phyloP scores from a whole-genome alignment of 176 grass and related monocot genomes.

The Rhipidocladum racemiflorum region DNA sequence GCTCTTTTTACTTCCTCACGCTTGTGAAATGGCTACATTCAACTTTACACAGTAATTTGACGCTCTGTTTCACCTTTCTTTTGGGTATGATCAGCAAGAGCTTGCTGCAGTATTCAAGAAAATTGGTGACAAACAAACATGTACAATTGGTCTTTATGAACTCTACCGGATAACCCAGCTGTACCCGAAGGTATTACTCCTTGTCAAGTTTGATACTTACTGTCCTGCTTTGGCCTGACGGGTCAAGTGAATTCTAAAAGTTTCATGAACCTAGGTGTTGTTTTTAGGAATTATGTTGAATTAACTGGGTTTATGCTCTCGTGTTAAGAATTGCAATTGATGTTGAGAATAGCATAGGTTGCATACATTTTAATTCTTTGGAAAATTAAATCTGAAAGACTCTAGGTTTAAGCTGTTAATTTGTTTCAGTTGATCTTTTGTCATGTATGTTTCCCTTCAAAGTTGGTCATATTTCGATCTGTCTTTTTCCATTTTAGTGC shows the following conservation, averaged over 20 bases:
- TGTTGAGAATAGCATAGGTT: neutral
- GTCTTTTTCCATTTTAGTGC: neutral
- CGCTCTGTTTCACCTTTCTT: neutral
- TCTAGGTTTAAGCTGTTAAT: neutral
- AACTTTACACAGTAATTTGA: neutral
- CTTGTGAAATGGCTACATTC: neutral
- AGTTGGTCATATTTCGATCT: neutral
- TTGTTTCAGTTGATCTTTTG: neutral
- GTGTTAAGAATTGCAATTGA: neutral
- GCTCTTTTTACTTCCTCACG: neutral
- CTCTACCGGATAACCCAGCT: conserved; percentile 92
- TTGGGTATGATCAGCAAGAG: conserved; percentile 73
- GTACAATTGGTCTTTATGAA: conserved; percentile 92
- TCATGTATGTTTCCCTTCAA: neutral
- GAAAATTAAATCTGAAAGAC: neutral
- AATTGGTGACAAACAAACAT: conserved; percentile 98
- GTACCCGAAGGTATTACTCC: conserved; percentile 79
- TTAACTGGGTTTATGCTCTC: neutral
- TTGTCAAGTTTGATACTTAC: neutral
- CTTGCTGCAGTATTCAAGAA: conserved; percentile 99
- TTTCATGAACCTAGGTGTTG: neutral
- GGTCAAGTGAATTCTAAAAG: neutral
- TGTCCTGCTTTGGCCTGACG: neutral
- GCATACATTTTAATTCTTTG: neutral
- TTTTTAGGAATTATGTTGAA: neutral